Evolutionary conservation across 2,329 filamentous ascomycete species (phyloP).

Genomic region (Harringtonia aguacate): DNA sequence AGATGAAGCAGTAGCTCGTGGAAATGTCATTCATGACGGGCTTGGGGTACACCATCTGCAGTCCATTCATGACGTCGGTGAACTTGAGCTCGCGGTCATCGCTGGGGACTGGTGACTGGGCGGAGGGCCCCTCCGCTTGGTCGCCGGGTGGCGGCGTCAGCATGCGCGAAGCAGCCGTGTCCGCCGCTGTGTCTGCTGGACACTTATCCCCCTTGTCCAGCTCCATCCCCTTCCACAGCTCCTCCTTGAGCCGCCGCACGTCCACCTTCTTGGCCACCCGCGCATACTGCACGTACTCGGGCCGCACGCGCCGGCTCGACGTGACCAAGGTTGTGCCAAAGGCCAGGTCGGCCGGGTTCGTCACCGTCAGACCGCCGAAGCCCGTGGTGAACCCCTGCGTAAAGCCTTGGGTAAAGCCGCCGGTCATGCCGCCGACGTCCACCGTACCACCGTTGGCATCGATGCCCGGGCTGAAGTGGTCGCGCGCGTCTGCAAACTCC

Average conservation of each 20-base stretch:
- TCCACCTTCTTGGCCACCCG: constrained; percentile 63
- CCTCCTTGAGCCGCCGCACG: constrained; percentile 56
- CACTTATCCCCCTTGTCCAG: constrained; percentile 25
- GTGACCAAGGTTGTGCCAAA: constrained; percentile 61
- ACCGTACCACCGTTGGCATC: constrained; percentile 28
- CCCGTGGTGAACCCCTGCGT: constrained; percentile 26
- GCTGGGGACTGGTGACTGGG: constrained; percentile 10
- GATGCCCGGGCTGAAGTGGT: constrained; percentile 62
- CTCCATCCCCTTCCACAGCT: constrained; percentile 58
- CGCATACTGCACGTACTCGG: constrained; percentile 62
- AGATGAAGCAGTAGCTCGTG: constrained; percentile 89
- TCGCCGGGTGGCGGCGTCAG: constrained; percentile 11
- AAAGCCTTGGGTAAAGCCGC: constrained; percentile 17
- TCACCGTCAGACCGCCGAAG: constrained; percentile 33
- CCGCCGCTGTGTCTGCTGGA: constrained; percentile 19
- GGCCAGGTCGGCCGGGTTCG: constrained; percentile 31
- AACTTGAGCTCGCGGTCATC: constrained; percentile 61
- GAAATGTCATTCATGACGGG: constrained; percentile 87
- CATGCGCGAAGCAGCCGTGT: constrained; percentile 4
- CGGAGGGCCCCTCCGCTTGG: constrained; percentile 5
- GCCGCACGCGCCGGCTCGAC: constrained; percentile 49
- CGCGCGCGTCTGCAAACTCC: constrained; percentile 71
- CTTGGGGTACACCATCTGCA: constrained; percentile 79
- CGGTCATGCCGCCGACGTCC: constrained; percentile 31
- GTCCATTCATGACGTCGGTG: constrained; percentile 80